These are phyloP conservation scores for Parasitella parasitica DNA, from an alignment of 371 early-diverging fungal genomes.

Conservation along the genomic window DNA sequence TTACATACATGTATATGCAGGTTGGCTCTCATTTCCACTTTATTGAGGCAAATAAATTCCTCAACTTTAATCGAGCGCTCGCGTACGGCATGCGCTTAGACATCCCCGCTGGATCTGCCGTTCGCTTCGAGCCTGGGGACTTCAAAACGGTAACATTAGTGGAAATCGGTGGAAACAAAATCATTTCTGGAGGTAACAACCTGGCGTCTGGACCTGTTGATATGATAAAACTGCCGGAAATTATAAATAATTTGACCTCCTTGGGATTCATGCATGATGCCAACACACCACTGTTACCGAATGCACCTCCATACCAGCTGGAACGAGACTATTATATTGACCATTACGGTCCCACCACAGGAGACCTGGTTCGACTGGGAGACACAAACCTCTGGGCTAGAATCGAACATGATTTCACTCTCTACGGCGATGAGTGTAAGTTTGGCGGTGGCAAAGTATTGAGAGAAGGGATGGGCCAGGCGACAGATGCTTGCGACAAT, in stretches of 20 bases:
- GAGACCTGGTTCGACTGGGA: slow-evolving; percentile 87
- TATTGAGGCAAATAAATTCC: slow-evolving; percentile 80
- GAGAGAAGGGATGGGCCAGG: slow-evolving; percentile 95
- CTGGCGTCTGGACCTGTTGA: slow-evolving; percentile 77
- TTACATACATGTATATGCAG: no score
- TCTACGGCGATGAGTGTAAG: slow-evolving; percentile 92
- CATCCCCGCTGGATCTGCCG: slow-evolving; percentile 82
- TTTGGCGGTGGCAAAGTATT: slow-evolving; percentile 87
- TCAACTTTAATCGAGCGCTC: slow-evolving; percentile 79
- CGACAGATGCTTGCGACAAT: slow-evolving; percentile 54
- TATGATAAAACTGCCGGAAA: slow-evolving; percentile 37
- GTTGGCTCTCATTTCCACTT: slow-evolving; percentile 95
- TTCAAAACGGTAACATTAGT: slow-evolving; percentile 80
- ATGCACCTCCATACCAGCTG: slow-evolving; percentile 54
- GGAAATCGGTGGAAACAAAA: slow-evolving; percentile 79
- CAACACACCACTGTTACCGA: slow-evolving; percentile 41
- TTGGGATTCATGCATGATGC: slow-evolving; percentile 64
- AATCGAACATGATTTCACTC: slow-evolving; percentile 85
- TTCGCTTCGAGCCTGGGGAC: slow-evolving; percentile 85
- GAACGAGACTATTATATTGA: slow-evolving; percentile 81
- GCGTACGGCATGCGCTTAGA: slow-evolving; percentile 87
- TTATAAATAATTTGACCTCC: slow-evolving; percentile 43
- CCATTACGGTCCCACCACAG: slow-evolving; percentile 91
- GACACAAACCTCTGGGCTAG: slow-evolving; percentile 84
- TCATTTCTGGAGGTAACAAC: slow-evolving; percentile 84